A percentile compares a stretch with the other conserved stretches of the same genome.
Evolutionary conservation across 2,329 filamentous ascomycete species (phyloP).

Genomic region (Claviceps citrina): DNA sequence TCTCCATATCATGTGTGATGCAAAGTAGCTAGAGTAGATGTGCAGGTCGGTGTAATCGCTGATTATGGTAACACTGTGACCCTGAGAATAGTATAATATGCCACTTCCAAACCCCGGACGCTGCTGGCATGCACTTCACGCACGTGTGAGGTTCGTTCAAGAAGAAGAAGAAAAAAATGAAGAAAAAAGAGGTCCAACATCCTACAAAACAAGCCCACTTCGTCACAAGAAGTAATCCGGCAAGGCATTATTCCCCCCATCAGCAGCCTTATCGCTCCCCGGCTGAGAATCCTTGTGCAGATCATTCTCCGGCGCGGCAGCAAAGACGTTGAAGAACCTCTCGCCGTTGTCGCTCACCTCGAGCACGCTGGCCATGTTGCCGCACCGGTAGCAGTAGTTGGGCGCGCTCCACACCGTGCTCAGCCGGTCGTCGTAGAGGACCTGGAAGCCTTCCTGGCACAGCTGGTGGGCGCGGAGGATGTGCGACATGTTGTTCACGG

Average conservation of each 20-base stretch:
- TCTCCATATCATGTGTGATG: too few species aligned
- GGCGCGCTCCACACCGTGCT: slow-evolving; percentile 98
- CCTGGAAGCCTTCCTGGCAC: slow-evolving; percentile 94
- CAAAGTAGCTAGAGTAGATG: too few species aligned
- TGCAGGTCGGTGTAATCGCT: too few species aligned
- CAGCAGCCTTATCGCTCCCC: slow-evolving; percentile 53
- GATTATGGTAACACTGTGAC: too few species aligned
- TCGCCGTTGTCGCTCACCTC: slow-evolving; percentile 90
- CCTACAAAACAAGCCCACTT: slow-evolving; percentile 9
- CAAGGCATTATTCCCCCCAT: slow-evolving; percentile 45
- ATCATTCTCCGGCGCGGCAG: slow-evolving; percentile 92
- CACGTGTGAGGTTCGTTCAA: neutral
- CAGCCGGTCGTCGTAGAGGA: slow-evolving; percentile 84
- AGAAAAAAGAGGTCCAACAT: neutral
- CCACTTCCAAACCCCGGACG: neutral
- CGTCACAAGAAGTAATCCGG: slow-evolving; percentile 56
- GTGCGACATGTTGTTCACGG: slow-evolving; percentile 94
- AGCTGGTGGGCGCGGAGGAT: slow-evolving; percentile 96
- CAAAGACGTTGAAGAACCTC: slow-evolving; percentile 94
- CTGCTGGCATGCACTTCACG: neutral
- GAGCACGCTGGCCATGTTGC: slow-evolving; percentile 91
- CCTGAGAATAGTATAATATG: too few species aligned
- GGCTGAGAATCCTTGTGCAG: slow-evolving; percentile 72
- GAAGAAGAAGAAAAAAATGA: neutral
- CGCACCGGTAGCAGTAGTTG: slow-evolving; percentile 90